Evolutionary conservation across 805 yeast species (phyloP).

Genomic region (Suhomyces tanzawaensis): DNA sequence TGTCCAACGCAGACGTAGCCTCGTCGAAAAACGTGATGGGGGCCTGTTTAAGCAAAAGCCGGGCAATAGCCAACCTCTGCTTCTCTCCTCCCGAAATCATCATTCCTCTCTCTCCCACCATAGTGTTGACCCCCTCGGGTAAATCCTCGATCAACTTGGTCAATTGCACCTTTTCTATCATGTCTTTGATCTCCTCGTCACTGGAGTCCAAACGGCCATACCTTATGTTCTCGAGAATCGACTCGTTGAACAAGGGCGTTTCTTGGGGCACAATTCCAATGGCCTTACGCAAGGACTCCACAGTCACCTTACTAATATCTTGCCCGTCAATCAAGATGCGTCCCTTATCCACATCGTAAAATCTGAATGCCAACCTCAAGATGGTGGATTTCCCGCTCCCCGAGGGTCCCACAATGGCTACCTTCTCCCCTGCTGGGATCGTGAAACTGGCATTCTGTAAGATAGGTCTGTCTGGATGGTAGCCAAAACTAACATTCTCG

Average conservation of each 20-base stretch:
- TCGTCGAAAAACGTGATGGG: conserved; percentile 95
- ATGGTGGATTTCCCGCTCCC: conserved; percentile 96
- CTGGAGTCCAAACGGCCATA: conserved; percentile 78
- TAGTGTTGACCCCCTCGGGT: conserved; percentile 81
- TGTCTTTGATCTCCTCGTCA: conserved; percentile 65
- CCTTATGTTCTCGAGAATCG: conserved; percentile 81
- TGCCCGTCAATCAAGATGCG: conserved; percentile 84
- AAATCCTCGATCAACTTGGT: conserved; percentile 59
- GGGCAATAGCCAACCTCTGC: conserved; percentile 90
- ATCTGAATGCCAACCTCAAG: conserved; percentile 77
- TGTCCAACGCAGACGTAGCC: conserved; percentile 94
- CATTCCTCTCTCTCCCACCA: conserved; percentile 97
- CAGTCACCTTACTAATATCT: conserved; percentile 70
- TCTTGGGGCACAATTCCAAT: conserved; percentile 98
- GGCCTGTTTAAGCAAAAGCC: conserved; percentile 80
- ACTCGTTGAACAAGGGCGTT: conserved; percentile 90
- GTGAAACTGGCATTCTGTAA: conserved; percentile 75
- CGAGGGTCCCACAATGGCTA: conserved; percentile 94
- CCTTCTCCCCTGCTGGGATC: conserved; percentile 87
- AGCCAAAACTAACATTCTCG: conserved; percentile 91
- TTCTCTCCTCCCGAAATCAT: conserved; percentile 99
- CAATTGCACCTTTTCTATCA: conserved; percentile 69
- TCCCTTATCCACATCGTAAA: conserved; percentile 81
- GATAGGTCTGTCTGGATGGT: conserved; percentile 85
- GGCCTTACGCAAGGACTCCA: conserved; percentile 68